Evolutionary conservation across 1,284 basidiomycete species (phyloP).

Genomic region (Xerocomus cyaneibrunnescens): DNA sequence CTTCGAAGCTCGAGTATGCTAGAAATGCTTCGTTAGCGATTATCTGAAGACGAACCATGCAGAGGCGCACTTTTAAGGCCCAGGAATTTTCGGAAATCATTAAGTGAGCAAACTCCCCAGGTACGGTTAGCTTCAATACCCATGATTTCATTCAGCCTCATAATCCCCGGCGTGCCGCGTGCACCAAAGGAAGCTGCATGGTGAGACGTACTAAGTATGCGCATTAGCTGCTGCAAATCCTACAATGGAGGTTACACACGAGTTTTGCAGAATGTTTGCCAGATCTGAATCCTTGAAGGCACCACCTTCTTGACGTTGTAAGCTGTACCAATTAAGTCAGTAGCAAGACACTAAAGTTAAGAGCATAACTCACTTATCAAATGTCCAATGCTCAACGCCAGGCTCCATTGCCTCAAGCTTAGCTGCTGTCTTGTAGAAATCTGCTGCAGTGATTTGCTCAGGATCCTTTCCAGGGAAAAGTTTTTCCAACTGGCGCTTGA

Average conservation of each 20-base stretch:
- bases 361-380: conserved; percentile 49
- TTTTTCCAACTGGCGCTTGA: conserved; percentile 44
- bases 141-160: conserved; percentile 81
- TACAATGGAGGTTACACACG: conserved; percentile 45
- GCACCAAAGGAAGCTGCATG: conserved; percentile 80
- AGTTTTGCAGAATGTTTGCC: conserved; percentile 63
- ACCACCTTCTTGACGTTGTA: conserved; percentile 60
- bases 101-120: conserved; percentile 86
- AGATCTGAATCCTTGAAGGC: conserved; percentile 72
- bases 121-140: conserved; percentile 72
- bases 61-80: conserved; percentile 65
- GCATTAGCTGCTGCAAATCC: conserved; percentile 1
- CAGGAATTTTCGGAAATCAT: conserved; percentile 82
- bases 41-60: neutral
- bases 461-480: conserved; percentile 55
- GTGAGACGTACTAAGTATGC: conserved; percentile 56
- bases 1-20: conserved; percentile 67
- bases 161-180: conserved; percentile 68
- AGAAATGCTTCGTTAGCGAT: neutral
- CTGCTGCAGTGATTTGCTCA: conserved; percentile 52
- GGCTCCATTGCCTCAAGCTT: conserved; percentile 42
- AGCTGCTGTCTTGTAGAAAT: conserved; percentile 56
- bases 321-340: conserved; percentile 35
- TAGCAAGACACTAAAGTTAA: neutral
- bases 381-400: conserved; percentile 64